A percentile compares a stretch with the other conserved stretches of the same genome.
These are phyloP conservation scores for Lyophyllum decastes DNA, from an alignment of 768 basidiomycete species.

Conservation along the genomic window DNA sequence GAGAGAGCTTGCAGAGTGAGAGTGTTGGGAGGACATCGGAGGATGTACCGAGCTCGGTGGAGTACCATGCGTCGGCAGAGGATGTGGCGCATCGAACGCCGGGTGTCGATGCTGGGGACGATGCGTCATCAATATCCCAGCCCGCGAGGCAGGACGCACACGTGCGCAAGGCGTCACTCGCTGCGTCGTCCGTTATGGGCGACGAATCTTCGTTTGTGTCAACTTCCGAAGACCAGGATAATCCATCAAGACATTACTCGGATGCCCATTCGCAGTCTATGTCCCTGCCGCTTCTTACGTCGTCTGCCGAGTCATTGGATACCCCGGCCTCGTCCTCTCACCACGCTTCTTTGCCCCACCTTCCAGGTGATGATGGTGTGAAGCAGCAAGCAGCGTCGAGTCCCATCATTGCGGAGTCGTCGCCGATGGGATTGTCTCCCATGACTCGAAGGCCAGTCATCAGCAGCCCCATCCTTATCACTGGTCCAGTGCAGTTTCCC, in stretches of 20 bases:
- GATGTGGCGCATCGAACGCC: slow-evolving; percentile 12
- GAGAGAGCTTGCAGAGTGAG: slow-evolving; percentile 22
- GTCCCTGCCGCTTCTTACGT: slow-evolving; percentile 53
- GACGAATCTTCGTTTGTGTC: slow-evolving; percentile 29
- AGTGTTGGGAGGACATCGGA: slow-evolving; percentile 29
- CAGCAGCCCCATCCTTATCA: slow-evolving; percentile 31
- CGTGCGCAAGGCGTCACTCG: slow-evolving; percentile 12
- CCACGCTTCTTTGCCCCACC: slow-evolving; percentile 40
- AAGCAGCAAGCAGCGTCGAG: slow-evolving; percentile 21
- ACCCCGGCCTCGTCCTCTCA: slow-evolving; percentile 56
- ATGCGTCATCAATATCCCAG: slow-evolving; percentile 8
- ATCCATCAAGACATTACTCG: slow-evolving; percentile 9
- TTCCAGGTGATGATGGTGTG: slow-evolving; percentile 30
- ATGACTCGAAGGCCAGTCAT: slow-evolving; percentile 26
- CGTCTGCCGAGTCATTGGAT: slow-evolving; percentile 61
- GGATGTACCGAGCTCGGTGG: slow-evolving; percentile 30
- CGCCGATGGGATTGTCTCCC: slow-evolving; percentile 20
- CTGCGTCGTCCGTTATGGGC: slow-evolving; percentile 18
- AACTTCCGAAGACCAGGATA: slow-evolving; percentile 29
- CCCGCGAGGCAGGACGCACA: background rate
- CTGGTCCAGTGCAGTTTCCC: slow-evolving; percentile 49
- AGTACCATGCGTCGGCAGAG: slow-evolving; percentile 39
- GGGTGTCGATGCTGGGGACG: background rate
- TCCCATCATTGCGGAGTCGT: slow-evolving; percentile 30
- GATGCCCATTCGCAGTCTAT: slow-evolving; percentile 22